Evolutionary conservation across 2,329 filamentous ascomycete genomes (phyloP), one percentile per base, ranked within the genome.

Genomic region (Ambrosiella xylebori): DNA sequence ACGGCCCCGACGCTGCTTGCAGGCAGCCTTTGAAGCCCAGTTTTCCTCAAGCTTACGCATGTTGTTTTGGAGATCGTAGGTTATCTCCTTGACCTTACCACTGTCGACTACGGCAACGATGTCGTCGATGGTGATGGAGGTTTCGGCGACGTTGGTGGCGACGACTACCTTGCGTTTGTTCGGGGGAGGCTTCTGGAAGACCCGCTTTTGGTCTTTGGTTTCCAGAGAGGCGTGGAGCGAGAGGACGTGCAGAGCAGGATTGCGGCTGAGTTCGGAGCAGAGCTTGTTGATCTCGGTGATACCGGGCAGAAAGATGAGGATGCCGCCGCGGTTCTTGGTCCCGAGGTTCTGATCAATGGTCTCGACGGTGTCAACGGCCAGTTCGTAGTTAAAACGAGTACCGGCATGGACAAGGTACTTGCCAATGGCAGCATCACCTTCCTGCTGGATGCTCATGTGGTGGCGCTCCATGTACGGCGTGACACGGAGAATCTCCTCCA

Each of bases 71-170:
- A 88, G 81, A 67, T 97, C 93, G 65, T 90, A 97, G 67, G 87
- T 91, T 0, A 90, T 98, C 70, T 98, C 91, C 67, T 98, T 98
- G 61, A 98, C 93, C 57, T 88, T 84, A 36, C 93, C 93, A 9
- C 86, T 93, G 68, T 98, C 93, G 62, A 98, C 91, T 51, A 98
- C 93, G 1, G 88, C 91, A 1, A 97, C 86, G 57, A 98, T 87
- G 66, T 98, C 93, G 66, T 96, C 90, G 61, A 98, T 98, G 0
- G 93, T 98, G 68, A 98, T 97, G 1, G 93, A 97, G 0, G 93
- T 98, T 69, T 98, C 93, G 1, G 93, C 93, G 1, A 98, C 91
- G 65, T 98, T 98, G 50, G 93, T 98, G 0, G 93, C 88, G 6
- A 91, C 87, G 39, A 98, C 86, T 11, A 98, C 81, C 70, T 98